A percentile compares a stretch with the other conserved stretches of the same genome.
Conservation (phyloP, 345 rosid genomes). For the Salix purpurea region DNA sequence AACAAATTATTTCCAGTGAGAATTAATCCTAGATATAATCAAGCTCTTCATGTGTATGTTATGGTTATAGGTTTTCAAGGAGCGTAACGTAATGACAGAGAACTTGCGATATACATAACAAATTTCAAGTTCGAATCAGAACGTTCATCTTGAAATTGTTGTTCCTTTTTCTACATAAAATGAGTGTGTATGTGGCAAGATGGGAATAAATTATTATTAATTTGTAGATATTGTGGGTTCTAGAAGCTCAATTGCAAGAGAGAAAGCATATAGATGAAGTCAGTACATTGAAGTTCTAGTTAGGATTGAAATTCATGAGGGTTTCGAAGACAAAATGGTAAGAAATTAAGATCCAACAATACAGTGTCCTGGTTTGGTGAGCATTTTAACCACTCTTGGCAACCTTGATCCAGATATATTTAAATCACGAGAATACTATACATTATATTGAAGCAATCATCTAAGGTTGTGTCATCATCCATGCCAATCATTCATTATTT, state of each 20-base stretch:
- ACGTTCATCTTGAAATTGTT: too few relatives aligned
- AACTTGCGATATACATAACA: too few relatives aligned
- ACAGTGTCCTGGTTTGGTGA: constrained; percentile 57
- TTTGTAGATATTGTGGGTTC: not conserved
- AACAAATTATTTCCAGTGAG: too few relatives aligned
- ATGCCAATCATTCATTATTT: too few relatives aligned
- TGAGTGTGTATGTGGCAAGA: too few relatives aligned
- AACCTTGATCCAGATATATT: not conserved
- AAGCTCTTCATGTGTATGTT: too few relatives aligned
- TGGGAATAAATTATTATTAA: not conserved
- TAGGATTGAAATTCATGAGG: constrained; percentile 54
- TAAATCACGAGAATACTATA: not conserved
- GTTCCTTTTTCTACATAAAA: not conserved
- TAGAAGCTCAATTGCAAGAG: not conserved
- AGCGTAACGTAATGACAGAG: too few relatives aligned
- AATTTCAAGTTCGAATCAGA: too few relatives aligned
- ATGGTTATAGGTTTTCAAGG: too few relatives aligned
- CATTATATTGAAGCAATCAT: not conserved
- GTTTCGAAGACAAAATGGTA: constrained; percentile 18
- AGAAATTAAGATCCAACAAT: constrained; percentile 4
- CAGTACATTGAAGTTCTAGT: constrained; percentile 4
- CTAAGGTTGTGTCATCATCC: not conserved
- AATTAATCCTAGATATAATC: too few relatives aligned
- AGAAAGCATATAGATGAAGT: not conserved
- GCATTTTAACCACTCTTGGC: constrained; percentile 49